Base-by-base conservation (phyloP, 495 filamentous ascomycete genomes). In the Lasiosphaeris hirsuta region DNA sequence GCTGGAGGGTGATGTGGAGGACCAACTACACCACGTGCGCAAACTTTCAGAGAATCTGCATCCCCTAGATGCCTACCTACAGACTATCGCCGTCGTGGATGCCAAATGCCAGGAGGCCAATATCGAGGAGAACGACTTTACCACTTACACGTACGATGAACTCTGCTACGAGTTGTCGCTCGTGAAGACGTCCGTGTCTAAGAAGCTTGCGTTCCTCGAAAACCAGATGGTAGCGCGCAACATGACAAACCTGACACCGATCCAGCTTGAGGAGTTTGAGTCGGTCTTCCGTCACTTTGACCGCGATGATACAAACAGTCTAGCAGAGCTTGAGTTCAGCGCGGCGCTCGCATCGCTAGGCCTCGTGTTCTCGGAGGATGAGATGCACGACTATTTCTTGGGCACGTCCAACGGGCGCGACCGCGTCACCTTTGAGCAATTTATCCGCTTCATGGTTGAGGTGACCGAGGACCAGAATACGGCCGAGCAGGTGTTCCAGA, bases 71-170 rank as follows among this genome's bases (percentile, higher is more conserved):
- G 82, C 88, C 37, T 97, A 90, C 72, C 82, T 98, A 17, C 81
- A 88, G 55, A 87, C 86, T 56, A 93, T 97, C 62, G 87, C 83
- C 4, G 84, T 82, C 10, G 78, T 96, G 30, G 91, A 95, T 63
- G 81, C 83, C 62, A 90, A 96, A 72, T 97, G 95, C 69, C 84
- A 84, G 41, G 92, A 98, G 77, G 94, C 94, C 43, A 97, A 97
- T 70, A 96, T 97, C 44, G 94, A 98, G 71, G 94, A 98, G 68
- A 98, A 98, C 71, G 94, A 98, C 72, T 96, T 93, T 74, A 98
- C 94, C 5, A 96, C 93, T 2, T 97, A 96, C 74, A 95, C 91
- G 10, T 90, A 96, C 65, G 94, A 98, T 68, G 94, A 98, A 69
- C 82, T 98, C 15, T 85, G 84, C 44, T 98, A 98, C 78, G 94